Evolutionary conservation across 2,329 filamentous ascomycete species (phyloP), one percentile per base, ranked within the genome.

Genomic region (Claviceps purpurea): DNA sequence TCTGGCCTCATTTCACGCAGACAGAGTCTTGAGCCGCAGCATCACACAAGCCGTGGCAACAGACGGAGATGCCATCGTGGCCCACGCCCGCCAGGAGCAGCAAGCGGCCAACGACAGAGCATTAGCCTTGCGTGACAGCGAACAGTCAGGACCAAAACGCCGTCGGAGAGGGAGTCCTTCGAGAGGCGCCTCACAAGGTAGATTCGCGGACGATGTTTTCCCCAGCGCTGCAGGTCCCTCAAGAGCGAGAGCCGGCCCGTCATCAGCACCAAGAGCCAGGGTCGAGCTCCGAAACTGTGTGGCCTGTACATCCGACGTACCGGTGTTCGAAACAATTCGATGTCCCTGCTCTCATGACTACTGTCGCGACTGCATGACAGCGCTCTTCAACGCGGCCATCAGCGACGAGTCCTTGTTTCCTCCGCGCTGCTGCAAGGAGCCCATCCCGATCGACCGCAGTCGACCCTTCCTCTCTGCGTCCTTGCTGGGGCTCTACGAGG

Each of bases 391-490:
- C 1, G 51, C 59, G 0, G 66, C 74, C 0, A 65, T 76, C 22
- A 62, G 53, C 0, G 74, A 80, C 54, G 74, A 81, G 52, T 65
- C 70, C 0, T 58, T 77, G 0, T 82, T 79, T 52, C 79, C 78
- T 0, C 77, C 78, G 0, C 67, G 68, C 1, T 82, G 78, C 62
- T 81, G 78, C 58, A 53, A 57, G 0, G 56, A 70, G 30, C 52
- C 60, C 0, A 73, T 82, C 6, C 60, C 68, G 0, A 48, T 75
- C 0, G 59, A 62, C 0, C 49, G 55, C 0, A 66, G 66, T 26
- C 61, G 59, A 0, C 40, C 57, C 1, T 66, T 73, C 45, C 63
- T 82, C 0, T 57, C 64, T 0, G 6, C 56, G 0, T 51, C 68
- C 1, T 47, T 77, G 0, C 52, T 69, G 0, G 55, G 59, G 0